Percentiles rank a stretch among this genome's conserved stretches.
Evolutionary conservation across 495 filamentous ascomycete genomes (phyloP).

Genomic region (Clavariopsis aquatica): DNA sequence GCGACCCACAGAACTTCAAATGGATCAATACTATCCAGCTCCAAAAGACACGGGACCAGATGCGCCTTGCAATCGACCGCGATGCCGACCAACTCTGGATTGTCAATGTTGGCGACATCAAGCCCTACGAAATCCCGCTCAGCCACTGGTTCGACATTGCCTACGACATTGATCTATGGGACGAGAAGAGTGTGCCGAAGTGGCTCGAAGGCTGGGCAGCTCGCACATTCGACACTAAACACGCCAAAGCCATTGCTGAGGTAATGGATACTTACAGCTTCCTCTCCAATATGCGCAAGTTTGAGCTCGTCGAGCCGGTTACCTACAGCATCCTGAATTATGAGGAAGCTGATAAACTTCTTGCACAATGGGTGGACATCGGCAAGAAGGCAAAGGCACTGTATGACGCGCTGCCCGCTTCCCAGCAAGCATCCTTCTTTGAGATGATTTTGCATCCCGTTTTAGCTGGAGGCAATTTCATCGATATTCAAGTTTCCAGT

Average conservation of each 20-base stretch:
- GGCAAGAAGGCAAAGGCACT: constrained; percentile 55
- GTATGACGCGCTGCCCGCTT: constrained; percentile 54
- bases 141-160: constrained; percentile 67
- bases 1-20: constrained; percentile 64
- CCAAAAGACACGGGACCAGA: constrained; percentile 65
- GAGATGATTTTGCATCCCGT: constrained; percentile 70
- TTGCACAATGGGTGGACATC: constrained; percentile 65
- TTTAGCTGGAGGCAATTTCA: constrained; percentile 61
- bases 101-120: constrained; percentile 75
- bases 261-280: constrained; percentile 64
- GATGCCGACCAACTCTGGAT: constrained; percentile 71
- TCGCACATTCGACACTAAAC: constrained; percentile 58
- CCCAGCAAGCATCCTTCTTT: constrained; percentile 61
- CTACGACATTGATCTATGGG: constrained; percentile 60
- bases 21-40: constrained; percentile 74
- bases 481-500: constrained; percentile 62
- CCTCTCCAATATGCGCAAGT: constrained; percentile 66
- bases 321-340: constrained; percentile 70
- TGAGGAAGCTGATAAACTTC: constrained; percentile 65
- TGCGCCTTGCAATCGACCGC: constrained; percentile 62
- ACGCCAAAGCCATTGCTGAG: constrained; percentile 54
- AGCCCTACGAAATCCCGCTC: constrained; percentile 68
- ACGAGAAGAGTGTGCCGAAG: constrained; percentile 53
- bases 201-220: constrained; percentile 62
- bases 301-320: constrained; percentile 64